Conservation (phyloP, 805 yeast species). For the Torulaspora gathmanii region DNA sequence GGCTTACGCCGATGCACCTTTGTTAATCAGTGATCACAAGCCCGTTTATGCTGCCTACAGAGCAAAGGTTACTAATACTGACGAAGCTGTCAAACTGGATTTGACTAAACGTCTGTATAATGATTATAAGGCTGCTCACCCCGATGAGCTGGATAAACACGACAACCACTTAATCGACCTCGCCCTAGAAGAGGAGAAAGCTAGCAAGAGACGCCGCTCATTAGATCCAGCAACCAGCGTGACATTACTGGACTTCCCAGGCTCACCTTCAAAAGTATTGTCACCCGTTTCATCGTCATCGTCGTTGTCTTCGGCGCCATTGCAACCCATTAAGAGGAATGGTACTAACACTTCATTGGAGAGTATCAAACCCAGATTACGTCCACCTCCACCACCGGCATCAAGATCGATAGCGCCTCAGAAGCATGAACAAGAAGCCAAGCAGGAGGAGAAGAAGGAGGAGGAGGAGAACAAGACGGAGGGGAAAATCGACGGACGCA, state of each 20-base stretch:
- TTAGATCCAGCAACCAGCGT: slow-evolving; percentile 8
- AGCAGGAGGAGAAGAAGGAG: not conserved
- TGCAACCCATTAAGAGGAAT: slow-evolving; percentile 15
- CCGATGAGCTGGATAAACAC: slow-evolving; percentile 24
- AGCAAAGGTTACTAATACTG: slow-evolving; percentile 61
- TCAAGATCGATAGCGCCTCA: slow-evolving; percentile 8
- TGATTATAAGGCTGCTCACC: slow-evolving; percentile 43
- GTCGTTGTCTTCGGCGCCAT: slow-evolving; percentile 12
- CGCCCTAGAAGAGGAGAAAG: slow-evolving; percentile 4
- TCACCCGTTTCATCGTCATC: slow-evolving; percentile 10
- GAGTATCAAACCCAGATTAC: slow-evolving; percentile 13
- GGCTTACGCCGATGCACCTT: slow-evolving; percentile 62
- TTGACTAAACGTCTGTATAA: slow-evolving; percentile 58
- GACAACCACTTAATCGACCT: slow-evolving; percentile 9
- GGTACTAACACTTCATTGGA: slow-evolving; percentile 9
- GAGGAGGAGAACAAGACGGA: not conserved
- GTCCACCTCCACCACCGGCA: slow-evolving; percentile 24
- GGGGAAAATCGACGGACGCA: not conserved
- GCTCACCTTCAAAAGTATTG: slow-evolving; percentile 1
- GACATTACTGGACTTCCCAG: slow-evolving; percentile 11
- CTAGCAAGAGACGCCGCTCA: slow-evolving; percentile 5
- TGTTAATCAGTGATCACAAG: slow-evolving; percentile 79
- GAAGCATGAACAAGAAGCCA: not conserved
- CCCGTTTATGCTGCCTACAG: slow-evolving; percentile 83
- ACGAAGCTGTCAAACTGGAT: slow-evolving; percentile 53